Evolutionary conservation across 257 asterid species (phyloP), one percentile per base, ranked within the genome.

Genomic region (Solanum lycopersicoides): DNA sequence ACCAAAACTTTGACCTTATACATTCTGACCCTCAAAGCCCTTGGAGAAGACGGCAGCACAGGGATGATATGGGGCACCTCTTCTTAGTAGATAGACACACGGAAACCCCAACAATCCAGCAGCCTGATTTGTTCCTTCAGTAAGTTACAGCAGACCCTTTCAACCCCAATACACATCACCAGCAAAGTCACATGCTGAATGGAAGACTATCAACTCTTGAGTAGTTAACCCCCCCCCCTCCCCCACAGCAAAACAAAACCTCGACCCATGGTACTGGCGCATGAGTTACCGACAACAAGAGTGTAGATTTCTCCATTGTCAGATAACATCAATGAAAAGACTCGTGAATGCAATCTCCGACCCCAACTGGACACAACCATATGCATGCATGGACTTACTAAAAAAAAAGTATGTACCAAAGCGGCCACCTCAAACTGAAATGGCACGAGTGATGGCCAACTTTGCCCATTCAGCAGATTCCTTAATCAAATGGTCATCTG

Each of bases 401-500:
- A 86, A 30, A 86, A 83, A 90, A 89, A 90, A 87, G 84, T 91
- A 89, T 93, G 89, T 91, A 93, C 92, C 93, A 83, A 82, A 86
- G 86, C 28, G 84, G 88, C 84, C 86, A 75, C 89, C 90, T 96
- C 96, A 96, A 90, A 93, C 98, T 88, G 98, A 95, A 88, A 96
- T 91, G 66, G 99, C 98, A 75, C 99, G 99, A 84, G 90, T 89
- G 83, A 96, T 96, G 85, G 99, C 99, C 94, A 93, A 86, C 94
- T 94, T 93, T 85, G 99, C 99, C 99, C 99, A 96, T 91, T 96
- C 99, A 9, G 99, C 99, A 85, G 99, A 95, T 92, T 94, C 98
- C 90, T 95, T 96, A 25, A 96, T 94, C 94, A 95, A 91, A 91
- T 94, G 95, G 91, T 96, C 98, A 6, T 96, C 98, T 21, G 99